Conservation (phyloP, 208 protist genomes). For the Crithidia sp. region DNA sequence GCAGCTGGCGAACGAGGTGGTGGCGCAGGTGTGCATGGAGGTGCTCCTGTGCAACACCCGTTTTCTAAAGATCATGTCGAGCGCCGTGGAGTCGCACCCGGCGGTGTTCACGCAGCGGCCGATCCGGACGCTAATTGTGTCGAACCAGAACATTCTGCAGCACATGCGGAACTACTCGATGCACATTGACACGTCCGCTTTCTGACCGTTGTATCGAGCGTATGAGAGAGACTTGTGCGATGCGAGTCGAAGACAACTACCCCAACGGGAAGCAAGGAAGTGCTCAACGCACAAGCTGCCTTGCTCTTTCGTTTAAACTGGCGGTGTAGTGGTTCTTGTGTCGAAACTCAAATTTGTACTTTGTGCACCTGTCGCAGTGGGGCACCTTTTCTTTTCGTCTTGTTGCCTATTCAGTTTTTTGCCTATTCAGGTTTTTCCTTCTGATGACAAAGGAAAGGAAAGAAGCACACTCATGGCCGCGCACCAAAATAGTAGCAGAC, state of each 20-base stretch:
- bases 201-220: not conserved
- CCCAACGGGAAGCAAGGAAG: too few species aligned
- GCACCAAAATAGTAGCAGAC: too few species aligned
- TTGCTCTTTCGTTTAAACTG: too few species aligned
- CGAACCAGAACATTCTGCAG: slow-evolving; percentile 79
- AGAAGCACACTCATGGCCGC: too few species aligned
- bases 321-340: too few species aligned
- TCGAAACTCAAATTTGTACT: too few species aligned
- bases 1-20: slow-evolving; percentile 54
- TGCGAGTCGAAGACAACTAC: too few species aligned
- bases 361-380: not conserved
- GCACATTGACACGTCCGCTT: slow-evolving; percentile 19
- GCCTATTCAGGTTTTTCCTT: too few species aligned
- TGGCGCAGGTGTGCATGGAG: slow-evolving; percentile 84
- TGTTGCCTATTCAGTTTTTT: not conserved
- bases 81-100: slow-evolving; percentile 28
- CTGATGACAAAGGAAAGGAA: too few species aligned
- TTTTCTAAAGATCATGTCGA: slow-evolving; percentile 58
- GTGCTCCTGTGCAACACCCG: slow-evolving; percentile 79
- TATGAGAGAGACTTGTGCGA: not conserved
- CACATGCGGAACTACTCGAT: slow-evolving; percentile 81
- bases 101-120: slow-evolving; percentile 39
- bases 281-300: too few species aligned
- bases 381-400: slow-evolving; percentile 2
- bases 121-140: slow-evolving; percentile 61